Conservation (phyloP, 2,329 filamentous ascomycete genomes). For the Neurospora sp. region DNA sequence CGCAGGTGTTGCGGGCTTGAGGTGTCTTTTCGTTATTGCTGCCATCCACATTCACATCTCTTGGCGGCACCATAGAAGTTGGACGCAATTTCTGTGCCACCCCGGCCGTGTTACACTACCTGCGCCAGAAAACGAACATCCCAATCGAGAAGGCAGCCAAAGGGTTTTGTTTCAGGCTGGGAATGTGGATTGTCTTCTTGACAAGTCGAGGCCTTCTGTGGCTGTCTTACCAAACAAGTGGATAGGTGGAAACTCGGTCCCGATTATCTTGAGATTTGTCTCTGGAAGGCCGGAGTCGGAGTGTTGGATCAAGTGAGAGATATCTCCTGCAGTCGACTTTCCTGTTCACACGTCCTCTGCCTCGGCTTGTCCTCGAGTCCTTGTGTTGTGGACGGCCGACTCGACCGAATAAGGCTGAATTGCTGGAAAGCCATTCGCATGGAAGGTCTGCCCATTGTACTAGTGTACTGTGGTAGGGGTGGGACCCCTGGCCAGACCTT, state of each 20-base stretch:
- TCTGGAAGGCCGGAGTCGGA: not conserved
- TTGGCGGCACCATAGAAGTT: not conserved
- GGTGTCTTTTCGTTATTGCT: not conserved
- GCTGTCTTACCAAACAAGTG: not conserved
- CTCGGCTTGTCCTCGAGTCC: no score
- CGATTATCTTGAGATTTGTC: not conserved
- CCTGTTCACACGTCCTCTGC: no score
- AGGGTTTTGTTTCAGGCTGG: not conserved
- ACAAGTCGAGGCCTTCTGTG: not conserved
- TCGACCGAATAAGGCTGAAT: not conserved
- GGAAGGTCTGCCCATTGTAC: not conserved
- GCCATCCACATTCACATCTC: not conserved
- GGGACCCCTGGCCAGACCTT: not conserved
- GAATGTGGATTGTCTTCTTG: not conserved
- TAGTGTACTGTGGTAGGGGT: not conserved
- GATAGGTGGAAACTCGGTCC: not conserved
- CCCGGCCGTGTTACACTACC: not conserved
- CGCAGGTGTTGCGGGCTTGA: not conserved
- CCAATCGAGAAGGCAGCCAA: slow-evolving; percentile 2
- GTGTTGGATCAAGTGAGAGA: not conserved
- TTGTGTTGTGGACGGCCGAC: not conserved
- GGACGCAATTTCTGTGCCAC: not conserved
- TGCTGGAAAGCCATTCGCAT: not conserved
- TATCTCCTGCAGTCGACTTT: not conserved
- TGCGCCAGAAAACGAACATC: not conserved